Base-by-base conservation (phyloP, 2,329 filamentous ascomycete species). In the Huntiella abstrusa region DNA sequence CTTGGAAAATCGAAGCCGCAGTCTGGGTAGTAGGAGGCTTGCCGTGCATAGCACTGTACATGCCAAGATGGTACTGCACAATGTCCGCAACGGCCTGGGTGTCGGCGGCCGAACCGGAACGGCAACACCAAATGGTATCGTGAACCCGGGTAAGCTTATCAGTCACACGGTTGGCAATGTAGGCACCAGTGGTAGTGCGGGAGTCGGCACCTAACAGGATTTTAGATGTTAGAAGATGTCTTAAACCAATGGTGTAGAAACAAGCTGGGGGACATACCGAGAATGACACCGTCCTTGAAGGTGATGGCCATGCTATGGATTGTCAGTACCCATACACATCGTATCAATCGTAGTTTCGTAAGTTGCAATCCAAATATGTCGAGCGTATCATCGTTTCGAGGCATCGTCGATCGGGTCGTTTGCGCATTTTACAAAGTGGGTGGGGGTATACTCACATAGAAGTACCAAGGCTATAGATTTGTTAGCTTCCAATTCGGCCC, bases 51-150 rank as follows among this genome's bases (percentile, higher is more conserved):
- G 93, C 83, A 52, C 83, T 80, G 63, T 93, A 96, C 67, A 95
- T 77, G 56, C 84, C 83, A 45, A 98, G 73, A 62, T 98, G 84
- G 64, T 96, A 95, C 60, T 93, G 84, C 37, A 98, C 91, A 57
- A 98, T 95, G 59, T 98, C 91, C 50, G 91, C 91, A 42, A 98
- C 86, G 43, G 91, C 91, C 66, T 98, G 91, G 50, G 91, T 98
- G 60, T 98, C 91, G 54, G 91, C 91, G 32, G 91, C 91, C 19
- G 91, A 98, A 44, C 91, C 91, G 51, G 91, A 96, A 58, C 91
- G 81, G 69, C 91, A 98, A 70, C 91, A 98, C 91, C 91, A 98
- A 65, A 98, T 96, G 50, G 88, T 96, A 64, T 98, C 91, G 67
- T 93, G 83, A 51, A 98, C 88, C 70, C 87, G 83, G 58, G 91